Base-by-base conservation (phyloP, 139 green algal genomes). In the Chlorella vulgaris region DNA sequence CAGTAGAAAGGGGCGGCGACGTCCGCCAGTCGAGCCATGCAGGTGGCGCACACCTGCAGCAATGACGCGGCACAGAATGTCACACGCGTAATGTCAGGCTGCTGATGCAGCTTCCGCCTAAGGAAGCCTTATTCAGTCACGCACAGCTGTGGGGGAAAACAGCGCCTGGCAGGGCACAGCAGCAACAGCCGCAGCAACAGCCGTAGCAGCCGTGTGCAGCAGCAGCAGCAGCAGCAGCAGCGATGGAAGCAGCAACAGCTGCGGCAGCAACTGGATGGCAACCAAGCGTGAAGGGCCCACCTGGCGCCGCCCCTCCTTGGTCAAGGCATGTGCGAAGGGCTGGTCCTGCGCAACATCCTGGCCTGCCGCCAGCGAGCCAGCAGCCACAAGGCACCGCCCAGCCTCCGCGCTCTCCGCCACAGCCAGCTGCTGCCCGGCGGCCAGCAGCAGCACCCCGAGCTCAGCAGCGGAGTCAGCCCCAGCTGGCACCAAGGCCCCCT, bases 271-370 rank as follows among this genome's bases (percentile, higher is more conserved):
- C 47, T 55, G 47, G 47, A 10, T 55, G 47, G 47, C 47, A 55
- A 15, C 13, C 47, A 15, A 55, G 13, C 15, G 47, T 10, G 13
- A 55, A 55, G 13, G 36, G 58, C 86, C 31, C 29, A 68, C 51
- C 42, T 60, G 69, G 28, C 85, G 82, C 42, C 66, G 74, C 39
- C 74, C 74, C 0, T 22, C 38, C 81, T 89, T 89, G 50, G 29
- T 63, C 7, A 85, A 47, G 3, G 85, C 86, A n/a, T 60, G 53
- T 3, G 69, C 84, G 61, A 83, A 63, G 1, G 86, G 84, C 53
- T 21, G 19, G 31, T 90, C 86, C 50, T 10, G 43, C 62, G 89
- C 43, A 33, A 90, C 73, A 36, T 90, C 86, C 1, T 22, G 4
- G 0, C 76, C 84, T 0, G 81, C 78, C 7, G 74, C 55, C 38